Evolutionary conservation across 1,139 yeast genomes (phyloP), one percentile per base, ranked within the genome.

Genomic region (Kurtzmaniella quercitrusa): DNA sequence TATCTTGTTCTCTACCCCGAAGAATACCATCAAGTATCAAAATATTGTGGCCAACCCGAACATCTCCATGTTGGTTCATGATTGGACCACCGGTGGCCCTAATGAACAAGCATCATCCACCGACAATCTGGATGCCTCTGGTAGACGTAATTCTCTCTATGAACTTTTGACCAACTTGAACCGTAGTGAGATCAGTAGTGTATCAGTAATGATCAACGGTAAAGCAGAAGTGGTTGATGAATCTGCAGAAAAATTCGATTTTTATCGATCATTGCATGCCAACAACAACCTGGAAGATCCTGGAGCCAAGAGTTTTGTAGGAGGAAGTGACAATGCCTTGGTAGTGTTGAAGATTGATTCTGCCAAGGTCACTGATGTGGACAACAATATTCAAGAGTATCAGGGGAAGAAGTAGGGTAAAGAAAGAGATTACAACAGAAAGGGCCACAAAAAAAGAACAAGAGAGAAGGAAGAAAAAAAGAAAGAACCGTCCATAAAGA

Each of bases 21-120:
- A 72, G 48, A 65, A 75, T 44, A 86, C 96, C 3, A 80, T 81
- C 45, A 90, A 89, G 62, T 86, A 75, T 60, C 63, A 74, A 34
- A 88, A 90, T 60, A 77, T 90, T 46, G 52, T 61, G 11, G 63
- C 69, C 36, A 90, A 90, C 58, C 89, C 90, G 5, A 73, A 77
- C 39, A 96, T 90, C 9, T 84, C 96, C 0, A 60, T 90, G 41
- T 70, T 90, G 45, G 80, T 90, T 38, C 97, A 90, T 57, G 97
- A 90, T 57, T 88, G 96, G 96, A 79, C 82, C 31, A 75, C 85
- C 15, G 10, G 18, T 14, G 36, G 36, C 11, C 79, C 83, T 3
- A 78, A 78, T 44, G 17, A 41, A 10, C n/a, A 14, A 2, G 46
- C 50, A 7, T 31, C 50, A 7, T 31, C 33, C 15, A 33, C 16